These are phyloP conservation scores for Myrica gale DNA, from an alignment of 306 rosid species.

Conservation along the genomic window DNA sequence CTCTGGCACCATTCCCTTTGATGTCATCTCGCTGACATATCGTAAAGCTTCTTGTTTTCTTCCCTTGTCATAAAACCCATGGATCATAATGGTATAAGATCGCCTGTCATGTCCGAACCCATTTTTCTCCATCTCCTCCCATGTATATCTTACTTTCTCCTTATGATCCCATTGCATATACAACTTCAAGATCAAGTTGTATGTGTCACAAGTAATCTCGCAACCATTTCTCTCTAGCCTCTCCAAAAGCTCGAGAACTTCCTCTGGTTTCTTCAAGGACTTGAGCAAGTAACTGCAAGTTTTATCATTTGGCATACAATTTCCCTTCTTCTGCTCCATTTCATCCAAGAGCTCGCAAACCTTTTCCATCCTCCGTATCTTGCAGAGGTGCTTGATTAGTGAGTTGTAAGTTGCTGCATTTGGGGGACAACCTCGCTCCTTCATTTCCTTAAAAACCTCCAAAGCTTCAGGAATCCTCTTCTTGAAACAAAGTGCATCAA, in stretches of 20 bases:
- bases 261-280: slow-evolving; percentile 50
- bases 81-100: slow-evolving; percentile 76
- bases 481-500: slow-evolving; percentile 86
- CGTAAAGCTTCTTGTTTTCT: slow-evolving; percentile 51
- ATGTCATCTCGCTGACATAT: slow-evolving; percentile 55
- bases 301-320: slow-evolving; percentile 53
- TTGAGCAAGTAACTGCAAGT: slow-evolving; percentile 63
- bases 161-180: slow-evolving; percentile 64
- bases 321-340: slow-evolving; percentile 55
- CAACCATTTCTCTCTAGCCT: slow-evolving; percentile 64
- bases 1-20: slow-evolving; percentile 66
- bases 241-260: slow-evolving; percentile 46
- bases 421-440: slow-evolving; percentile 41
- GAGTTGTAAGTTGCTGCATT: slow-evolving; percentile 70
- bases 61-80: slow-evolving; percentile 56
- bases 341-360: slow-evolving; percentile 60
- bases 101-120: slow-evolving; percentile 61
- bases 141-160: slow-evolving; percentile 49
- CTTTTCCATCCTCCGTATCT: slow-evolving; percentile 55
- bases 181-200: slow-evolving; percentile 66
- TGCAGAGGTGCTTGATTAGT: slow-evolving; percentile 60
- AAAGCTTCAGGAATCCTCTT: slow-evolving; percentile 77
- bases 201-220: slow-evolving; percentile 48
- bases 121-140: slow-evolving; percentile 64
- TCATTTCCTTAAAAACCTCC: slow-evolving; percentile 57